Conservation (phyloP, 2,329 filamentous ascomycete species). For the Fusarium paranaense region DNA sequence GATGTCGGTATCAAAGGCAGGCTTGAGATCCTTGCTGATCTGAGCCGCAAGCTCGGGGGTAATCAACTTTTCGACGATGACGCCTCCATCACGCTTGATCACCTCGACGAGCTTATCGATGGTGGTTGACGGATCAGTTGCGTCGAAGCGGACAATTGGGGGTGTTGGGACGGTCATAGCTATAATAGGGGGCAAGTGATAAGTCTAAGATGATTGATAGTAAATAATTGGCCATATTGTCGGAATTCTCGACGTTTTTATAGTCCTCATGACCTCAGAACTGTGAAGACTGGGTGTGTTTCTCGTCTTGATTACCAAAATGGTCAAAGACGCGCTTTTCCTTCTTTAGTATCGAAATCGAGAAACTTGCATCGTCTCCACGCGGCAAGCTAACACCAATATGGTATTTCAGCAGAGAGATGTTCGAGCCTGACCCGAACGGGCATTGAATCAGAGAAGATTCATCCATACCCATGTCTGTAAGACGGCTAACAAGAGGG, state of each 20-base stretch:
- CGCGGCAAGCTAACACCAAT: background rate
- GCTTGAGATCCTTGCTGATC: slow-evolving; percentile 52
- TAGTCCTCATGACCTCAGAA: background rate
- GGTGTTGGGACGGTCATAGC: background rate
- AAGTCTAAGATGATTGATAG: background rate
- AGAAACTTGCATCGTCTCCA: background rate
- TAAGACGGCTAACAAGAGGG: background rate
- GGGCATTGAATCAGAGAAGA: background rate
- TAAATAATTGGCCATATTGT: background rate
- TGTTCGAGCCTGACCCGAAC: background rate
- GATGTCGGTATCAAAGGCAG: slow-evolving; percentile 51
- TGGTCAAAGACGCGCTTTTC: background rate
- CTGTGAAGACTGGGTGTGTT: background rate
- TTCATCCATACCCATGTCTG: background rate
- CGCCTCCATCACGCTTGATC: slow-evolving; percentile 46
- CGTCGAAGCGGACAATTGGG: background rate
- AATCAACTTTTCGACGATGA: slow-evolving; percentile 53
- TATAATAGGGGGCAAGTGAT: background rate
- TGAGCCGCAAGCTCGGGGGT: slow-evolving; percentile 46
- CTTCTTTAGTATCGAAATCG: background rate
- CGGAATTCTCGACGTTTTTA: background rate
- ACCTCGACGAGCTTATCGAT: background rate
- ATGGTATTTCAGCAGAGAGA: background rate
- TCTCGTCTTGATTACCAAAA: background rate
- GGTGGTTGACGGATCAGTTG: background rate